These are phyloP conservation scores for Fusarium transvaalense DNA, from an alignment of 2,329 filamentous ascomycete genomes.

Conservation along the genomic window DNA sequence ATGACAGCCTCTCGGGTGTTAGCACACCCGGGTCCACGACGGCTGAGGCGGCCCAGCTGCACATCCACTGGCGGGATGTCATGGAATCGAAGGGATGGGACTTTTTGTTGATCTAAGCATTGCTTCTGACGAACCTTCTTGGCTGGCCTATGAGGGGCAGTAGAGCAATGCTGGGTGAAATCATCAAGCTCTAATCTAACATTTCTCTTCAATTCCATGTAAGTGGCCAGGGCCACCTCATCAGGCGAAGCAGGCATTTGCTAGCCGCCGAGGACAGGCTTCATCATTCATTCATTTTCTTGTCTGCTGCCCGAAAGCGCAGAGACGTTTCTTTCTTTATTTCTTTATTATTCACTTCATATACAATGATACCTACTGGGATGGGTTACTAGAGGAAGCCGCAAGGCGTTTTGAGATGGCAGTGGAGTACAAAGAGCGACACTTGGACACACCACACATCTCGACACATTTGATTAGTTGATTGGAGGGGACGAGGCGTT, in stretches of 20 bases:
- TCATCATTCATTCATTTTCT: constrained; percentile 41
- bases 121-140: constrained; percentile 44
- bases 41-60: constrained; percentile 64
- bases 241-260: constrained; percentile 56
- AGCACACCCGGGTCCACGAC: constrained; percentile 54
- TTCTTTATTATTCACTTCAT: constrained; percentile 44
- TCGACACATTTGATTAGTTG: constrained; percentile 43
- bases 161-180: constrained; percentile 34
- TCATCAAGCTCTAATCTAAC: constrained; percentile 36
- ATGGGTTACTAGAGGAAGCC: constrained; percentile 56
- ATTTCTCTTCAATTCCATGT: constrained; percentile 41
- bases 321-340: constrained; percentile 38
- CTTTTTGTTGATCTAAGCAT: constrained; percentile 83
- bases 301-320: constrained; percentile 43
- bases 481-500: constrained; percentile 37
- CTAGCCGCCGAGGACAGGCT: constrained; percentile 45
- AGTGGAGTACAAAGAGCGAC: constrained; percentile 47
- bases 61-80: constrained; percentile 93
- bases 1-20: constrained; percentile 65
- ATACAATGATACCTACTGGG: constrained; percentile 53
- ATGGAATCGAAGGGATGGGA: constrained; percentile 95
- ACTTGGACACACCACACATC: constrained; percentile 50
- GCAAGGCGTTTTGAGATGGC: constrained; percentile 54
- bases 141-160: constrained; percentile 57
- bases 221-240: constrained; percentile 46